Conservation (phyloP, 2,329 filamentous ascomycete genomes). For the Talaromyces sp. region DNA sequence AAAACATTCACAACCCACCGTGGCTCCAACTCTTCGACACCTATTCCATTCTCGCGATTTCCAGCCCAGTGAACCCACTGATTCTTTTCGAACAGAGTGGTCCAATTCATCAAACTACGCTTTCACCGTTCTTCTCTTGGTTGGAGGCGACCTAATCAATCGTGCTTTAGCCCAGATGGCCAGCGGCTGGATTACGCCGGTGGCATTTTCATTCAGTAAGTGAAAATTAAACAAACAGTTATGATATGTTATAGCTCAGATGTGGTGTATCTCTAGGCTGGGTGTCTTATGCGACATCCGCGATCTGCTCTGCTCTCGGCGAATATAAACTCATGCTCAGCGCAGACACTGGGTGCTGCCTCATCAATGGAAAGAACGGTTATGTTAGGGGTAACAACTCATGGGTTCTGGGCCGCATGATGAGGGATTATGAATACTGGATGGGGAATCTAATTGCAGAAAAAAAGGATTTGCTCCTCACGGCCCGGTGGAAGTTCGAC, state of each 20-base stretch:
- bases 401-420: constrained; percentile 42
- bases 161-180: constrained; percentile 31
- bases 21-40: constrained; percentile 9
- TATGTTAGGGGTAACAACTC: constrained; percentile 35
- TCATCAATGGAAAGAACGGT: constrained; percentile 35
- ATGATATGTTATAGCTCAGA: background rate
- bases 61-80: constrained; percentile 2
- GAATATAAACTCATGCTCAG: constrained; percentile 31
- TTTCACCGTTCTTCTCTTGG: constrained; percentile 31
- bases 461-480: constrained; percentile 13
- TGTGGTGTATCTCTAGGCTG: constrained; percentile 17
- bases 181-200: constrained; percentile 24
- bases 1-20: background rate
- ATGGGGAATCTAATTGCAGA: constrained; percentile 13
- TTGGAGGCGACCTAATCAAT: constrained; percentile 33
- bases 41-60: constrained; percentile 11
- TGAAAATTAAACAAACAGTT: background rate
- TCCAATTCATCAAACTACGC: constrained; percentile 17
- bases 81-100: constrained; percentile 10
- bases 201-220: constrained; percentile 36
- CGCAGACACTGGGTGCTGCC: constrained; percentile 25
- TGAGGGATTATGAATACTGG: constrained; percentile 39
- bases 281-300: constrained; percentile 32
- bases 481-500: constrained; percentile 13
- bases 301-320: constrained; percentile 27